phyloP scores from a whole-genome alignment of 495 filamentous ascomycete genomes.

The Aspergillus egyptiacus region DNA sequence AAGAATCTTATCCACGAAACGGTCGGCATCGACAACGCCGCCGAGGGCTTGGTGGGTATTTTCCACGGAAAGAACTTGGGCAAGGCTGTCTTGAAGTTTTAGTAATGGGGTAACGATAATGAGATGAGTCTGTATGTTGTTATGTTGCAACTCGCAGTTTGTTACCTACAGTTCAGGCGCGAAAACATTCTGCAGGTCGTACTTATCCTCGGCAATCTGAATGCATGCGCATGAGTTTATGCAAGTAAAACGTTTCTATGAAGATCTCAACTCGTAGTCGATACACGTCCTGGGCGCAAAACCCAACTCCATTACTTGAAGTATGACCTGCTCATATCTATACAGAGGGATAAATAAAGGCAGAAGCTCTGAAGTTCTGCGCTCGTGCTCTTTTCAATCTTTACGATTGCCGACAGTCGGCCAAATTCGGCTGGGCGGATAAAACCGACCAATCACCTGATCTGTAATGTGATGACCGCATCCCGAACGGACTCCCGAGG shows the following conservation, averaged over 20 bases:
- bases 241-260: no score
- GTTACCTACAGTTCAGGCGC: slow-evolving; percentile 1
- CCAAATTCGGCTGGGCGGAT: slow-evolving; percentile 43
- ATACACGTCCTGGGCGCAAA: neutral
- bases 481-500: slow-evolving; percentile 43
- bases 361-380: neutral
- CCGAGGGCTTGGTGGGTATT: slow-evolving; percentile 81
- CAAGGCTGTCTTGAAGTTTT: slow-evolving; percentile 79
- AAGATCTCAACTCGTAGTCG: neutral
- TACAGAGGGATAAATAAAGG: neutral
- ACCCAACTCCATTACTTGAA: neutral
- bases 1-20: slow-evolving; percentile 66
- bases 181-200: slow-evolving; percentile 11
- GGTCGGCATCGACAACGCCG: slow-evolving; percentile 75
- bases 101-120: slow-evolving; percentile 8
- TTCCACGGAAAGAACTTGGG: slow-evolving; percentile 85
- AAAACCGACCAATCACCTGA: slow-evolving; percentile 37
- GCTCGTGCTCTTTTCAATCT: no score
- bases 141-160: slow-evolving; percentile 2
- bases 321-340: neutral
- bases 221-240: neutral
- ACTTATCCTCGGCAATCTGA: slow-evolving; percentile 6
- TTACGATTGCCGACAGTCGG: slow-evolving; percentile 30
- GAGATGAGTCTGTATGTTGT: neutral
- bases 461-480: slow-evolving; percentile 38